Evolutionary conservation across 2,329 filamentous ascomycete genomes (phyloP).

Genomic region (Exophiala sp.): DNA sequence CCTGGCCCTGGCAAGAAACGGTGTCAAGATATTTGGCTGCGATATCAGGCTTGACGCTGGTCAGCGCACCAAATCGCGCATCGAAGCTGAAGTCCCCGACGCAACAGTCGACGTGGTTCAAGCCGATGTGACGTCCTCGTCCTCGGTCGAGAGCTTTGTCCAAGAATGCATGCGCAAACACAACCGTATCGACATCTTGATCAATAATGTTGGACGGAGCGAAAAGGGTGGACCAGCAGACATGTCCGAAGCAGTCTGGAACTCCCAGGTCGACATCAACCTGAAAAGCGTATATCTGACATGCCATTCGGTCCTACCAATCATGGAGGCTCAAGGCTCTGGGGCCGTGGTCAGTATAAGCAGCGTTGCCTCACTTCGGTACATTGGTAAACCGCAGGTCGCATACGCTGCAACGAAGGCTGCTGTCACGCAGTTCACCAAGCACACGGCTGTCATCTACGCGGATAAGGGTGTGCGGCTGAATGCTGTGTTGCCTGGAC

Average conservation of each 20-base stretch:
- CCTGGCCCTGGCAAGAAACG: conserved; percentile 17
- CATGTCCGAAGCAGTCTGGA: conserved; percentile 51
- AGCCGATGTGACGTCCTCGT: conserved; percentile 34
- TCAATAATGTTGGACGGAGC: conserved; percentile 60
- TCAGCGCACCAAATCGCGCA: conserved; percentile 10
- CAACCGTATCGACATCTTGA: conserved; percentile 57
- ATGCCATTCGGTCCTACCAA: conserved; percentile 51
- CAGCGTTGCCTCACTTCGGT: conserved; percentile 52
- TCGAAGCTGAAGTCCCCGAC: conserved; percentile 6
- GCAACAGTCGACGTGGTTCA: conserved; percentile 15
- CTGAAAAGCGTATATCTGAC: conserved; percentile 55
- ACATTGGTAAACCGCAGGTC: conserved; percentile 51
- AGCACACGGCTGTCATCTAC: conserved; percentile 49
- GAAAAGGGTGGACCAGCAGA: conserved; percentile 51
- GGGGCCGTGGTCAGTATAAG: conserved; percentile 49
- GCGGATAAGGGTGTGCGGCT: conserved; percentile 47
- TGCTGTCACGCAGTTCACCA: conserved; percentile 46
- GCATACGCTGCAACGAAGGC: conserved; percentile 51
- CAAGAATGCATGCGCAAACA: conserved; percentile 51
- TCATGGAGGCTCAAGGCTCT: conserved; percentile 51
- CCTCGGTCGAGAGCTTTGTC: conserved; percentile 52
- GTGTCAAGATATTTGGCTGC: conserved; percentile 20
- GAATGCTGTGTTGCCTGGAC: conserved; percentile 55
- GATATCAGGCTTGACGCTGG: conserved; percentile 17
- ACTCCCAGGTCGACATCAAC: conserved; percentile 54